Base-by-base conservation (phyloP, 2,329 filamentous ascomycete species). In the Septoria linicola region DNA sequence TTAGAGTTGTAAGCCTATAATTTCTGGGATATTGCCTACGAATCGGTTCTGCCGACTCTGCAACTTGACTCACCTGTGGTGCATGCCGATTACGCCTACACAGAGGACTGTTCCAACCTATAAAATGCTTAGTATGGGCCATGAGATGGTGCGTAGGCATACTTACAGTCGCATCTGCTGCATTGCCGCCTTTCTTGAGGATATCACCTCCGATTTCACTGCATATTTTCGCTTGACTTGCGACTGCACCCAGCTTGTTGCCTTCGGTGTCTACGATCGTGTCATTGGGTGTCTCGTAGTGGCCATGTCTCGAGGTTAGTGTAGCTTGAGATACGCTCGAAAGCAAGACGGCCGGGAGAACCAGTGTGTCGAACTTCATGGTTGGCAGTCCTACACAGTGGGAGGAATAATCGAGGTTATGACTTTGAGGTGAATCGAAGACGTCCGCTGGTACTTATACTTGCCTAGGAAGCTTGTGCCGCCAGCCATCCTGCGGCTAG, bases 141-240 rank as follows among this genome's bases (percentile, higher is more conserved):
- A 16, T 19, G 6, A 32, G 8, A 42, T 2, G 1, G 8, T 8
- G 4, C 1, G 20, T 20, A 14, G 6, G 11, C 20, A 25, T 25
- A 8, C 21, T 13, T 6, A 76, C 73, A 62, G 76, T 61, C 4
- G 72, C 72, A 66, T 78, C 76, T 6, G 75, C 75, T 14, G 76
- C 76, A 68, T 74, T 77, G 8, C 75, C 87, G 14, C 74, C 74
- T 32, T 63, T 43, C 49, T 73, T 69, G 34, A 77, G 59, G n/a
- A 76, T 53, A 13, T 73, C 68, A n/a, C 66, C 72, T 11, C 76
- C 76, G 40, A 78, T 73, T 10, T 53, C 40, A 19, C 37, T 43
- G 41, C 51, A 53, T 10, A 45, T 48, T 10, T 53, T 41, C 25
- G 25, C 70, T 59, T 76, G 73, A 1, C 71, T 74, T 3, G 75